Evolutionary conservation across 164 flowering plant genomes (phyloP).

Genomic region (Litsea cubeba): DNA sequence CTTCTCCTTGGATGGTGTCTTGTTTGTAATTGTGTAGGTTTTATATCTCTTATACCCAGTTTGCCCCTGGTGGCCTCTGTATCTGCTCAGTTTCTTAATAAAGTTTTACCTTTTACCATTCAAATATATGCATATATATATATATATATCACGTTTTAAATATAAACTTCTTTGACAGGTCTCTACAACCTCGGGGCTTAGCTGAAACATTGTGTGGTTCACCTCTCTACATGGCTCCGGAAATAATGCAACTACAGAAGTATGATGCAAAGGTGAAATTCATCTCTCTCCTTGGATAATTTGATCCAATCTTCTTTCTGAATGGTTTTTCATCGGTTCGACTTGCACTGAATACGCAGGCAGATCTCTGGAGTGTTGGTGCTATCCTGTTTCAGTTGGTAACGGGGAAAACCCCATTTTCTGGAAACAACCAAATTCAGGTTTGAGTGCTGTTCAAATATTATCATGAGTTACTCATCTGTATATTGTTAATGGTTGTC

Average conservation of each 20-base stretch:
- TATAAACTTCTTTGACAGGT: constrained; percentile 37
- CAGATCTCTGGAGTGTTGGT: constrained; percentile 99
- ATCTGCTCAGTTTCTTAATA: neutral
- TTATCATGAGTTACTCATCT: neutral
- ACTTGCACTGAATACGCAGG: constrained; percentile 52
- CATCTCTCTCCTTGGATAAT: neutral
- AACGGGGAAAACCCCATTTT: constrained; percentile 85
- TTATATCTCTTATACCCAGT: neutral
- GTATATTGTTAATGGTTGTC: neutral
- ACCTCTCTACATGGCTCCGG: constrained; percentile 99
- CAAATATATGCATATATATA: neutral
- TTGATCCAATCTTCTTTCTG: neutral
- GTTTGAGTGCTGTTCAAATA: constrained; percentile 26
- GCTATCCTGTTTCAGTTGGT: constrained; percentile 92
- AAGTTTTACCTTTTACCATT: neutral
- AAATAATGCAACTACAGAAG: constrained; percentile 96
- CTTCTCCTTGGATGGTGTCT: too few species aligned
- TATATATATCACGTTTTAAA: neutral
- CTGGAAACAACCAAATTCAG: constrained; percentile 91
- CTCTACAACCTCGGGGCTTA: constrained; percentile 84
- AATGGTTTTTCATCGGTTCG: constrained; percentile 6
- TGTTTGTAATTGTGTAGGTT: neutral
- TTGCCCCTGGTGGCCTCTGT: neutral
- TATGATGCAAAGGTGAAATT: constrained; percentile 94
- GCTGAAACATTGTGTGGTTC: constrained; percentile 99